A percentile compares a stretch with the other conserved stretches of the same genome.
phyloP scores from a whole-genome alignment of 106 monocot species.

The Acorus calamus region DNA sequence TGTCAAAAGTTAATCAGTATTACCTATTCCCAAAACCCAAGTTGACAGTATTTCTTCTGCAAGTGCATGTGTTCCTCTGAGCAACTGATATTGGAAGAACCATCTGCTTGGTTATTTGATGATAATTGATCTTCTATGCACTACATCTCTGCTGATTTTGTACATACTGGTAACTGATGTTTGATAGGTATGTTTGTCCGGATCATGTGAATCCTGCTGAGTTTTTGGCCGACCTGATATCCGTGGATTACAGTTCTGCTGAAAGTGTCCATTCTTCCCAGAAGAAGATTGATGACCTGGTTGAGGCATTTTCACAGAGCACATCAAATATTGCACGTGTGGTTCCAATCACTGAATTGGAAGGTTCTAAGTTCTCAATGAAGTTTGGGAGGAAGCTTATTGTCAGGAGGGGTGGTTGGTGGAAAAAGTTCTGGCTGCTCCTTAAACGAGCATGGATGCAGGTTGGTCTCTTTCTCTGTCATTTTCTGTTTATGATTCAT shows the following conservation, averaged over 20 bases:
- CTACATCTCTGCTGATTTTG: no score
- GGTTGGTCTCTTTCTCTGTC: constrained; percentile 17
- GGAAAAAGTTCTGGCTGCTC: constrained; percentile 83
- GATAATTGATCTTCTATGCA: no score
- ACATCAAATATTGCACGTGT: constrained; percentile 20
- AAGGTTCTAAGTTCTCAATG: constrained; percentile 12
- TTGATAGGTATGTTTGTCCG: constrained; percentile 76
- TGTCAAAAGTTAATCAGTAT: no score
- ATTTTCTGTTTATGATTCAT: neutral
- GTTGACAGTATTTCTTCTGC: no score
- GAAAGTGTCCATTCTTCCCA: constrained; percentile 62
- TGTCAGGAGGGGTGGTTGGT: constrained; percentile 63
- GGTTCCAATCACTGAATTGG: constrained; percentile 21
- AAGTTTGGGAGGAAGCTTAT: constrained; percentile 32
- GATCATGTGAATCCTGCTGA: constrained; percentile 93
- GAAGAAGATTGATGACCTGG: constrained; percentile 69
- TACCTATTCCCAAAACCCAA: no score
- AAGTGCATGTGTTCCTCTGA: no score
- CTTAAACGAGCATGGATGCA: constrained; percentile 98
- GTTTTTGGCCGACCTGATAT: constrained; percentile 91
- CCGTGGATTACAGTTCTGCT: constrained; percentile 78
- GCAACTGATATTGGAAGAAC: no score
- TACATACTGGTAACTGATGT: no score
- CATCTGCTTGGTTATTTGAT: no score
- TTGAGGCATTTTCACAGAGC: constrained; percentile 55